Base-by-base conservation (phyloP, 2,329 filamentous ascomycete species). In the Aspergillus hortae region DNA sequence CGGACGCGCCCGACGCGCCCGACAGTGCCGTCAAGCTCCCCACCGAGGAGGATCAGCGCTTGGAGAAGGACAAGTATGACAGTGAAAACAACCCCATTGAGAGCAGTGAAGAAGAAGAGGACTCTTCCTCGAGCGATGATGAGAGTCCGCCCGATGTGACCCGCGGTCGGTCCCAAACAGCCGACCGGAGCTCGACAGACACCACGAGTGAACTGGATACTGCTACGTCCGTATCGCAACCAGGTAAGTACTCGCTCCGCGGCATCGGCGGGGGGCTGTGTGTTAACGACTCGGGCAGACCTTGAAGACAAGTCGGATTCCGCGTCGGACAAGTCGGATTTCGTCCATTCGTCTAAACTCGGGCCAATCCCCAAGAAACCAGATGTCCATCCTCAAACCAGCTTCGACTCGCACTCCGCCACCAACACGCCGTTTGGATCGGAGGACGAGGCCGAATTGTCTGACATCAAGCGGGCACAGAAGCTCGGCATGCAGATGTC, bases 401-500 rank as follows among this genome's bases (percentile, higher is more conserved):
- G 86, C 67, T 96, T 92, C 67, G 92, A 85, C 53, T 79, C 81
- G 12, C 80, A 80, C 74, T 71, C 87, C 74, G 74, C 75, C 27
- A 59, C 77, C 40, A 77, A 78, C 3, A 85, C 82, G 0, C 83
- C 84, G 0, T 80, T 91, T 52, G 88, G 90, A 56, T 95, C 90
- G 2, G 94, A 97, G 53, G 87, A 91, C 30, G 91, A 96, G 67
- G 87, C 87, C 21, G 89, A 95, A 52, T 78, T 92, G 45, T 86
- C 84, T 25, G 92, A 96, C 60, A 89, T 97, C 61, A 89, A 88
- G 70, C 84, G 87, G 32, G 94, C 94, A 0, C 94, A 97, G 70
- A 89, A 88, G 57, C 80, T 99, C 45, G 82, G 86, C 1, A 82
- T 97, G 55, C 86, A 85, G 46, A 86, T 92, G 73, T 96, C 91